Base-by-base conservation (phyloP, 306 rosid species). In the Neltuma alba region DNA sequence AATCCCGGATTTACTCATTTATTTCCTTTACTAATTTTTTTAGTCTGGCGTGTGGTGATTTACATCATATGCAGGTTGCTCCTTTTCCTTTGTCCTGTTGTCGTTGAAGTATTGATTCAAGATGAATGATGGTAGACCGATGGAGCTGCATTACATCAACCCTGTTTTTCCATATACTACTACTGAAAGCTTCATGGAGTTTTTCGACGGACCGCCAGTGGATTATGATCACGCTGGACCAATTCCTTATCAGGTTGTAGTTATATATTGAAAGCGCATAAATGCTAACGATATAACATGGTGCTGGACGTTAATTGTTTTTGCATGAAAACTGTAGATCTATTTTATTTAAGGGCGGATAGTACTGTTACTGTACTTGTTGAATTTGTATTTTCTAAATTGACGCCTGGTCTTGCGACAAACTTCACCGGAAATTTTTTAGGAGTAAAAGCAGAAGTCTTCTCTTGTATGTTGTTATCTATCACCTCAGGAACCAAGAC, bases 51-150 rank as follows among this genome's bases (percentile, higher is more conserved):
- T 62, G 42, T 67, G 48, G 48, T 20, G 47, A 37, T 36, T 36
- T 66, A 37, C 2, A n/a, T 20, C 7, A 20, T 36, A n/a, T 66
- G 71, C 13, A 66, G 71, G 44, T 67, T 65, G 16, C 47, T 27
- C 1, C 41, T 65, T 37, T n/a, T 31, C 23, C 21, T 64, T 34
- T 37, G 30, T n/a, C 48, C 47, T 8, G 71, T 34, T 37, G 45
- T 65, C 23, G 48, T 37, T 37, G 52, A 36, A 21, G 72, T 38
- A 11, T 12, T 21, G 72, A n/a, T 38, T 67, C 52, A 38, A 40
- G 27, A 67, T 67, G 72, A 67, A 67, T 67, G 52, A 67, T 20
- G 72, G 72, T 12, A 67, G 72, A 40, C 50, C 72, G 40, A 67
- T 40, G 50, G 72, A 37, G 72, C 9, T 67, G 33, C 72, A 67